Evolutionary conservation across 352 stramenopile genomes (phyloP), one percentile per base, ranked within the genome.

Genomic region (Plasmopara viticola): DNA sequence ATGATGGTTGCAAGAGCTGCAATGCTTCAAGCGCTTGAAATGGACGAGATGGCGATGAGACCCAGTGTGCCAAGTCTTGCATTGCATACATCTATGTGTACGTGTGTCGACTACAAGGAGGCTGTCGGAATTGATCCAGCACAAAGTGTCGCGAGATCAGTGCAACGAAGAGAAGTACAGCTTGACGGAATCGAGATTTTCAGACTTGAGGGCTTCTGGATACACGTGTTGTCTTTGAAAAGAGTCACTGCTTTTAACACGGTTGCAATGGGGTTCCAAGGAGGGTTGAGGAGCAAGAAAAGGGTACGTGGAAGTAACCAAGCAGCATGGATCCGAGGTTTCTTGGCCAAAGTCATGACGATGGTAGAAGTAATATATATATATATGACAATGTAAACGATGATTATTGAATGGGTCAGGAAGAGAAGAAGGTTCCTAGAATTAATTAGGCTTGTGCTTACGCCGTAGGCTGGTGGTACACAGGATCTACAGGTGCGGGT

Each of bases 391-490:
- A 25, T 25, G 20, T 25, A 25, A 25, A 25, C 20, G 20, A 25
- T 25, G 10, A 18, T 48, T 35, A 48, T 41, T 61, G n/a, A 51
- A 49, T 62, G 56, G 40, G 63, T 66, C 62, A 70, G 55, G 59
- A 68, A 63, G 53, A 67, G 50, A 67, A 54, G 60, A 66, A 53
- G 55, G 1, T 58, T 55, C 60, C 57, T 59, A 56, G 47, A 30
- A 65, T 66, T 66, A 66, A 60, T 62, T 55, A 56, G 46, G 46
- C 48, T 53, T 12, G 12, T 46, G 50, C 61, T 80, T 80, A 84
- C 66, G 72, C 72, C 48, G 64, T 79, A 43, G 64, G 41, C 66
- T 83, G 72, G 20, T 25, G 20, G 69, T 61, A 84, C 45, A 66
- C 58, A 9, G 71, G 65, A 18, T 77, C 68, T 42, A 77, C 68